Conservation (phyloP, 163 green algal species). For the Chlorella variabilis region DNA sequence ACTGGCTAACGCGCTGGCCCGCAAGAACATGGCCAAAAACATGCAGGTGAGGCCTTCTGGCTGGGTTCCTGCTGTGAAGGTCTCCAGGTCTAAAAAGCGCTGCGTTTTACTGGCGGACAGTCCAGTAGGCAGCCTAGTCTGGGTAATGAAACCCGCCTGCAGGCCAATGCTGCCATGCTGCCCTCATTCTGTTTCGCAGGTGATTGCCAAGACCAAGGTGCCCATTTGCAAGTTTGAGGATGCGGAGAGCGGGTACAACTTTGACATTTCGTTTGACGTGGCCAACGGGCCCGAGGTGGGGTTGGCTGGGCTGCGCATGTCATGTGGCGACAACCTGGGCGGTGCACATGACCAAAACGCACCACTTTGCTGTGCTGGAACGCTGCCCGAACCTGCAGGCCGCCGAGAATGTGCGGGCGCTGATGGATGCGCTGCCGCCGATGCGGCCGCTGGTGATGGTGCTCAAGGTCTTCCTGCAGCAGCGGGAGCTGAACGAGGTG, state of each 20-base stretch:
- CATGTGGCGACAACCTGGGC: no score
- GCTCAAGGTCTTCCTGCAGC: conserved; percentile 94
- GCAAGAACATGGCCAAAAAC: conserved; percentile 68
- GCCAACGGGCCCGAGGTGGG: conserved; percentile 67
- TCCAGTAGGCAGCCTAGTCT: no score
- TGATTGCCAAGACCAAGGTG: conserved; percentile 91
- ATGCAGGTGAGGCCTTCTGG: conserved; percentile 67
- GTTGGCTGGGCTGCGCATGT: no score
- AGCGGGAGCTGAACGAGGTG: conserved; percentile 94
- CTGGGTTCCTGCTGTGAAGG: neutral
- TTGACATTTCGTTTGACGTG: conserved; percentile 95
- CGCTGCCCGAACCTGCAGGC: no score
- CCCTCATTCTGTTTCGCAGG: no score
- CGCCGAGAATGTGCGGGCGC: conserved; percentile 51
- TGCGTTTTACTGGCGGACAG: no score
- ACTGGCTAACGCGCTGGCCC: conserved; percentile 56
- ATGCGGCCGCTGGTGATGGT: conserved; percentile 71
- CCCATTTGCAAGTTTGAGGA: conserved; percentile 99
- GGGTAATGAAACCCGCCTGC: no score
- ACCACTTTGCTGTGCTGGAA: no score
- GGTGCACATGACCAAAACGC: no score
- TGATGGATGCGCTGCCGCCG: conserved; percentile 61
- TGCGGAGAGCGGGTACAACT: conserved; percentile 70
- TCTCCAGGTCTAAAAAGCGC: no score
- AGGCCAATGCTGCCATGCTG: no score